phyloP scores from a whole-genome alignment of 257 asterid genomes.

The Solanum etuberosum region DNA sequence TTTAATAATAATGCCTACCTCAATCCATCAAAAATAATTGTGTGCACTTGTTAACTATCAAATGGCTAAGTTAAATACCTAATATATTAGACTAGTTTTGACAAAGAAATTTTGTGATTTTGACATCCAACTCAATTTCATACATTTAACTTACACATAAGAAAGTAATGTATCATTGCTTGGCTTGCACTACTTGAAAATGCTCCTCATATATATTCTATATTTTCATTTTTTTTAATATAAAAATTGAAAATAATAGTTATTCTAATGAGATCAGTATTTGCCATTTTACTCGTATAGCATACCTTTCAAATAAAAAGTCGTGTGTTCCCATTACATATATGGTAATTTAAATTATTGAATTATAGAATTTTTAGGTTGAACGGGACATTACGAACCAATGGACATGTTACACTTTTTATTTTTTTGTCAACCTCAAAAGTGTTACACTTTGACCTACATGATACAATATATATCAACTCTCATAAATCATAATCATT shows the following conservation, averaged over 20 bases:
- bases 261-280: too few species aligned
- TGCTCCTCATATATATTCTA: not conserved
- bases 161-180: not conserved
- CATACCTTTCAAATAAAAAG: not conserved
- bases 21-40: not conserved
- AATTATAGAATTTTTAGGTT: not conserved
- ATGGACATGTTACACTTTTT: not conserved
- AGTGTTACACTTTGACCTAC: not conserved
- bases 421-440: not conserved
- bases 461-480: not conserved
- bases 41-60: not conserved
- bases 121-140: not conserved
- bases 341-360: not conserved
- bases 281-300: not conserved
- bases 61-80: not conserved
- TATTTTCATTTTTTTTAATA: not conserved
- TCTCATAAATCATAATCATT: not conserved
- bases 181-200: not conserved
- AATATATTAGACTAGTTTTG: not conserved
- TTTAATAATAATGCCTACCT: not conserved
- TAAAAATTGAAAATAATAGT: not conserved
- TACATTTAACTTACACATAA: not conserved
- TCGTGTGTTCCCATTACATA: not conserved
- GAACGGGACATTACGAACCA: not conserved
- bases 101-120: not conserved